Percentiles rank a stretch among this genome's conserved stretches.
Conservation (phyloP, 192 early-diverging fungal genomes). For the Gonapodya prolifera region DNA sequence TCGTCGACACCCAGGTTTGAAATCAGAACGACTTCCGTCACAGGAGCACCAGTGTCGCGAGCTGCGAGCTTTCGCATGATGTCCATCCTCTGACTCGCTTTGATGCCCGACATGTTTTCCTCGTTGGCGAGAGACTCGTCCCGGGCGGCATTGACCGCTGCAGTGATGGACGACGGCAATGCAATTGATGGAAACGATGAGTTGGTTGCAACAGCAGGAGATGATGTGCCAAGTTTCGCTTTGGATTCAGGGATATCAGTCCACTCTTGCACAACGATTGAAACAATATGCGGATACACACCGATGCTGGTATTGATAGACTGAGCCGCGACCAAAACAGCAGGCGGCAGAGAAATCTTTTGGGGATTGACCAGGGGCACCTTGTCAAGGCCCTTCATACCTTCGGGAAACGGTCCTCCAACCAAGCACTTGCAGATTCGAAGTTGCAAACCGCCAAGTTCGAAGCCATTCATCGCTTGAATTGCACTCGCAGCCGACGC, state of each 20-base stretch:
- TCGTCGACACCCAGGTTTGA: conserved; percentile 60
- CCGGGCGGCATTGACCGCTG: not conserved
- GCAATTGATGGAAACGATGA: not conserved
- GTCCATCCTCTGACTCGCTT: conserved; percentile 39
- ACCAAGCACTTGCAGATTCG: conserved; percentile 55
- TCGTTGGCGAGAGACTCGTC: conserved; percentile 17
- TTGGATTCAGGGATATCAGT: not conserved
- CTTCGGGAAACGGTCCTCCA: conserved; percentile 62
- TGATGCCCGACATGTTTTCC: conserved; percentile 25
- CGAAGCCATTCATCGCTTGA: conserved; percentile 61
- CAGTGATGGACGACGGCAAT: not conserved
- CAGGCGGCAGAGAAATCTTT: conserved; percentile 29
- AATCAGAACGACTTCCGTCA: conserved; percentile 35
- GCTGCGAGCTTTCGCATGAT: conserved; percentile 57
- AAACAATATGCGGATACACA: not conserved
- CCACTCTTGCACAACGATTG: not conserved
- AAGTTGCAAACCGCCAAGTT: conserved; percentile 56
- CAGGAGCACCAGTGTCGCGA: not conserved
- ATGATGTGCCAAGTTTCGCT: not conserved
- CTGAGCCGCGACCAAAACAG: conserved; percentile 14
- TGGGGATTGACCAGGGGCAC: conserved; percentile 17
- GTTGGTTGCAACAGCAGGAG: not conserved
- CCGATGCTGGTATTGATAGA: conserved; percentile 20
- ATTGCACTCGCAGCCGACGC: conserved; percentile 41
- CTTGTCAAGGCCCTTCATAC: conserved; percentile 63